Evolutionary conservation across 1,284 basidiomycete genomes (phyloP).

Genomic region (Anthracocystis setariae): DNA sequence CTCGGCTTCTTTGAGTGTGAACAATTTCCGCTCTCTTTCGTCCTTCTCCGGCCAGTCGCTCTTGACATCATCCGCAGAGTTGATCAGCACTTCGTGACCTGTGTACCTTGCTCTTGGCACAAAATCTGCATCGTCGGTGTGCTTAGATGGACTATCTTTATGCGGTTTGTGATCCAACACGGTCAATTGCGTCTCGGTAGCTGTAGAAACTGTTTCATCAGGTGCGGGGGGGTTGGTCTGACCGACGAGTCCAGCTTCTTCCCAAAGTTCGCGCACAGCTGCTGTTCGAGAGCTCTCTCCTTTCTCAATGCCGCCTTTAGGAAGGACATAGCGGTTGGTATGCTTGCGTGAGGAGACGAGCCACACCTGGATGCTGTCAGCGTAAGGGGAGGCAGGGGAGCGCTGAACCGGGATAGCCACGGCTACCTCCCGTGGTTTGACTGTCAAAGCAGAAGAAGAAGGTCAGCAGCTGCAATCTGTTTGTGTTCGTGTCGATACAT

Average conservation of each 20-base stretch:
- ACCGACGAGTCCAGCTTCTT: constrained; percentile 51
- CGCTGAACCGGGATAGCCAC: constrained; percentile 48
- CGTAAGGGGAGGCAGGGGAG: not conserved
- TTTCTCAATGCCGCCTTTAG: constrained; percentile 63
- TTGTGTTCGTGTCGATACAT: no score
- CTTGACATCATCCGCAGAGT: not conserved
- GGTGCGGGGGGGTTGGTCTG: not conserved
- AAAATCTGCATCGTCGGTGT: constrained; percentile 29
- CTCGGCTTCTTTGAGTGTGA: constrained; percentile 44
- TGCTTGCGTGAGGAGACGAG: constrained; percentile 64
- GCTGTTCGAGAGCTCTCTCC: constrained; percentile 53
- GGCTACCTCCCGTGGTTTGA: constrained; percentile 42
- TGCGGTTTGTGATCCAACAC: constrained; percentile 60
- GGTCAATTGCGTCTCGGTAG: not conserved
- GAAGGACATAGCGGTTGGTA: constrained; percentile 50
- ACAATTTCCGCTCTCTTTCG: constrained; percentile 46
- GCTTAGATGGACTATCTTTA: constrained; percentile 33
- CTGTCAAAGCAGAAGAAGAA: constrained; percentile 1
- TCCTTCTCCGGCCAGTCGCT: constrained; percentile 55
- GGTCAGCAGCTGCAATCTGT: not conserved
- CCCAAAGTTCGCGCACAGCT: constrained; percentile 60
- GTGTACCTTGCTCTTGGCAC: constrained; percentile 54
- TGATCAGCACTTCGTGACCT: constrained; percentile 48
- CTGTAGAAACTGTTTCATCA: constrained; percentile 5
- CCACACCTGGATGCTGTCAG: constrained; percentile 27